Conservation (phyloP, 768 basidiomycete species). For the Lepiota subincarnata region DNA sequence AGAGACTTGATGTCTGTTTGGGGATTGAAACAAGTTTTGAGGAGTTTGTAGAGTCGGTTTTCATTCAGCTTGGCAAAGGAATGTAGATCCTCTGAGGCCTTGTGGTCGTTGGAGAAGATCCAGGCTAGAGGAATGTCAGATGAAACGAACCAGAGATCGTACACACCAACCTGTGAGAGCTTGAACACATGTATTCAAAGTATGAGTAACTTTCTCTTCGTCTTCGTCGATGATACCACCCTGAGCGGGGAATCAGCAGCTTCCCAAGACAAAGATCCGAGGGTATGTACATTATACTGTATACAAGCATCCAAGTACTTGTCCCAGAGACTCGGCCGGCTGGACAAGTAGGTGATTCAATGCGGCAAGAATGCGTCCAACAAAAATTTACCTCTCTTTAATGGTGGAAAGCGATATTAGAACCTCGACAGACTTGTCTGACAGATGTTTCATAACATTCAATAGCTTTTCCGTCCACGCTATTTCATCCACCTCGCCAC, state of each 20-base stretch:
- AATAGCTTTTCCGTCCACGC: constrained; percentile 86
- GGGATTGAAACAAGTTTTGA: constrained; percentile 78
- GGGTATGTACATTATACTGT: constrained; percentile 70
- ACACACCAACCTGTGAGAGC: constrained; percentile 54
- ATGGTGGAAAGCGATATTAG: constrained; percentile 63
- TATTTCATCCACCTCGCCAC: constrained; percentile 64
- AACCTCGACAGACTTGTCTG: constrained; percentile 51
- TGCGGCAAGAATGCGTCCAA: not conserved
- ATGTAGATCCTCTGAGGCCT: constrained; percentile 73
- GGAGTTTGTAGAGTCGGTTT: constrained; percentile 75
- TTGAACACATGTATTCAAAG: constrained; percentile 51
- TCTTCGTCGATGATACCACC: constrained; percentile 88
- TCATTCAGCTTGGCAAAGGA: constrained; percentile 88
- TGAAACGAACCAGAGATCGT: not conserved
- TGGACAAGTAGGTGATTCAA: constrained; percentile 20
- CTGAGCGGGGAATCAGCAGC: constrained; percentile 33
- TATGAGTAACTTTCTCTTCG: constrained; percentile 56
- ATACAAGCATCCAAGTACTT: constrained; percentile 71
- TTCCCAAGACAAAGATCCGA: not conserved
- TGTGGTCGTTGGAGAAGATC: constrained; percentile 63
- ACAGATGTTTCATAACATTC: constrained; percentile 64
- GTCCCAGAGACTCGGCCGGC: constrained; percentile 69
- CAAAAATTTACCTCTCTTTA: constrained; percentile 51
- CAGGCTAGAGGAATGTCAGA: constrained; percentile 27
- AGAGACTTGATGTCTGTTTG: constrained; percentile 80